phyloP scores from a whole-genome alignment of 306 rosid species.

The Dicorynia guianensis region DNA sequence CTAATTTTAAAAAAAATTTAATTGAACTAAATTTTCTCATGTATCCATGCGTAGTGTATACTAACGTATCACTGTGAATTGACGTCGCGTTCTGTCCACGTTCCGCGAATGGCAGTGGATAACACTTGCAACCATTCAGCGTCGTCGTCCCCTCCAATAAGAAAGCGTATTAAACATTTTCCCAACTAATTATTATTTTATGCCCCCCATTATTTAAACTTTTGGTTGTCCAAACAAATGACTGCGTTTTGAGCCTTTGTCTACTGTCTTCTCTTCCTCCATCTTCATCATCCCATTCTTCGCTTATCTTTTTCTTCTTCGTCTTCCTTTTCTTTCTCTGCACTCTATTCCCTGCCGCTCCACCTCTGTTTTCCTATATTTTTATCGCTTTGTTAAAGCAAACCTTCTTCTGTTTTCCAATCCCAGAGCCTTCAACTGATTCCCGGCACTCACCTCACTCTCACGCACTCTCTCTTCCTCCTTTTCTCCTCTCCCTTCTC shows the following conservation, averaged over 20 bases:
- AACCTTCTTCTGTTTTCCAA: slow-evolving; percentile 37
- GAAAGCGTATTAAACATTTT: slow-evolving; percentile 48
- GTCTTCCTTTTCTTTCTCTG: slow-evolving; percentile 56
- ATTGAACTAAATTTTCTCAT: too few species aligned
- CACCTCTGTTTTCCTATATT: slow-evolving; percentile 25
- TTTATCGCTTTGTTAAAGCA: background rate
- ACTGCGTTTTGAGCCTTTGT: slow-evolving; percentile 63
- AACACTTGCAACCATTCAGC: slow-evolving; percentile 3
- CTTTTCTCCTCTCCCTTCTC: background rate
- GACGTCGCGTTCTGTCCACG: slow-evolving; percentile 57
- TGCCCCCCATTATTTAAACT: slow-evolving; percentile 52
- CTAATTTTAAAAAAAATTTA: too few species aligned
- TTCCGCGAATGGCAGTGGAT: slow-evolving; percentile 41
- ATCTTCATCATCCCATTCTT: slow-evolving; percentile 16
- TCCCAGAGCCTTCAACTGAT: slow-evolving; percentile 32
- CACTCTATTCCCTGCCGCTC: slow-evolving; percentile 46
- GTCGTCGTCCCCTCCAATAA: slow-evolving; percentile 38
- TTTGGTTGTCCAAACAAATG: slow-evolving; percentile 59
- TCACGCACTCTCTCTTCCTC: background rate
- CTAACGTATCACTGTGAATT: too few species aligned
- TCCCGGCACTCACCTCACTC: background rate
- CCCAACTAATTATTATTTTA: slow-evolving; percentile 49
- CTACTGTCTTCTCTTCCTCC: slow-evolving; percentile 25
- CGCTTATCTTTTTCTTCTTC: background rate
- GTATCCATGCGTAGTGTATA: too few species aligned